These are phyloP conservation scores for Collariella sp. DNA, from an alignment of 495 filamentous ascomycete species.

Conservation along the genomic window DNA sequence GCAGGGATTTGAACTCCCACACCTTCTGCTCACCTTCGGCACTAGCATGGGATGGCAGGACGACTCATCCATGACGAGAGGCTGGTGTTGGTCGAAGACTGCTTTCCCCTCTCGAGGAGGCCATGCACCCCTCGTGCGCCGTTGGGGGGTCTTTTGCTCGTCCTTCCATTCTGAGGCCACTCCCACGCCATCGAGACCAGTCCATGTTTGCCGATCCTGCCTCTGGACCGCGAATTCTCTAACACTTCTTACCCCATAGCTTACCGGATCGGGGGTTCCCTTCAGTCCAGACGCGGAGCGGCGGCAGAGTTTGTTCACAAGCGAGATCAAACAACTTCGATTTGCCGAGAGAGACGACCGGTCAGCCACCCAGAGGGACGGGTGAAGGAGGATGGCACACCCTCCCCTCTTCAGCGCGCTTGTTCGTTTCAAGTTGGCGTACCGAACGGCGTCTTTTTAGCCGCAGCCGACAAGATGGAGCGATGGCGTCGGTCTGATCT, in stretches of 20 bases:
- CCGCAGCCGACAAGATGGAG: conserved; percentile 10
- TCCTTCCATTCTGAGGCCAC: neutral
- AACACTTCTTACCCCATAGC: conserved; percentile 4
- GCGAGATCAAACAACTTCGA: neutral
- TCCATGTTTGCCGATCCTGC: neutral
- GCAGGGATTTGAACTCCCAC: conserved; percentile 29
- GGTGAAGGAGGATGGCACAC: neutral
- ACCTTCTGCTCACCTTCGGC: conserved; percentile 29
- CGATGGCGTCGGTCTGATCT: conserved; percentile 7
- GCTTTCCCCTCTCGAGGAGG: conserved; percentile 3
- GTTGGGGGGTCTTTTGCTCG: conserved; percentile 5
- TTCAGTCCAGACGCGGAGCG: conserved; percentile 4
- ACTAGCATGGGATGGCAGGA: conserved; percentile 24
- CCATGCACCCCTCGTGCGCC: conserved; percentile 18
- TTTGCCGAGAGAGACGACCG: neutral
- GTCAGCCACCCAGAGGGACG: conserved; percentile 11
- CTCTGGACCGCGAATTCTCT: neutral
- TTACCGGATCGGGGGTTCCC: conserved; percentile 9
- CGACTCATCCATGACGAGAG: conserved; percentile 22
- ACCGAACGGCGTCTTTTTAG: conserved; percentile 16
- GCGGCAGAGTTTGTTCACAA: conserved; percentile 3
- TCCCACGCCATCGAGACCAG: neutral
- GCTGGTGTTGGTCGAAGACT: conserved; percentile 15
- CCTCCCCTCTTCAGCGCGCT: conserved; percentile 18
- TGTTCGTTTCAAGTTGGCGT: conserved; percentile 30